Evolutionary conservation across 1,284 basidiomycete genomes (phyloP).

Genomic region (Irpex sp.): DNA sequence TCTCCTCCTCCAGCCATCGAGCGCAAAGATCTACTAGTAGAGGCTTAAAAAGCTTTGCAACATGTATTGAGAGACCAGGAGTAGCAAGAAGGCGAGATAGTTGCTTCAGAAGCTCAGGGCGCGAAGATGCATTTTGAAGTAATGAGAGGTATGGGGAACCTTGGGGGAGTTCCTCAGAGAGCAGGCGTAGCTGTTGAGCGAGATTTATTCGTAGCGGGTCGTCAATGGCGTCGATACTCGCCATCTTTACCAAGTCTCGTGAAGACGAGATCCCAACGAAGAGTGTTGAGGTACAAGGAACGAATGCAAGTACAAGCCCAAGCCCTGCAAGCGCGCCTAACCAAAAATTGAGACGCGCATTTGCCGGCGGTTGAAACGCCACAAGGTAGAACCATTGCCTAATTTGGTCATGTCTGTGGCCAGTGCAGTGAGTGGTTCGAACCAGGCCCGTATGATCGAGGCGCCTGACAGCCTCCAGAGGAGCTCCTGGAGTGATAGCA

Average conservation of each 20-base stretch:
- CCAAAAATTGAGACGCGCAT: neutral
- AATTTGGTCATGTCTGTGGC: neutral
- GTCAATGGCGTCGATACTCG: conserved; percentile 7
- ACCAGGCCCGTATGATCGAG: too few species aligned
- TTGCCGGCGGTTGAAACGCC: conserved; percentile 1
- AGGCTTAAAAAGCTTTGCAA: conserved; percentile 63
- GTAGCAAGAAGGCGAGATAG: conserved; percentile 49
- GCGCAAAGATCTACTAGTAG: conserved; percentile 69
- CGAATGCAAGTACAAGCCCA: neutral
- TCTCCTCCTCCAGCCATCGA: conserved; percentile 56
- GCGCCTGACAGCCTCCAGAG: too few species aligned
- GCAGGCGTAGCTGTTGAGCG: conserved; percentile 39
- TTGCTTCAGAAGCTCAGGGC: conserved; percentile 33
- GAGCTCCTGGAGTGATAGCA: neutral
- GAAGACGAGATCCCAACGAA: neutral
- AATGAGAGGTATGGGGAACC: conserved; percentile 32
- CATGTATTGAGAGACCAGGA: conserved; percentile 50
- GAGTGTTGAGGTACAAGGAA: neutral
- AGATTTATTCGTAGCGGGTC: conserved; percentile 54
- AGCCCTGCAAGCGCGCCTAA: neutral
- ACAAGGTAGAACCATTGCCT: neutral
- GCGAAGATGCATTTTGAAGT: conserved; percentile 36
- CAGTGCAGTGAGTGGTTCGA: too few species aligned
- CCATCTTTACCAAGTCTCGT: neutral
- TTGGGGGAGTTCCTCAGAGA: conserved; percentile 38